These are phyloP conservation scores for Brassica juncea DNA, from an alignment of 345 rosid species.

Conservation along the genomic window DNA sequence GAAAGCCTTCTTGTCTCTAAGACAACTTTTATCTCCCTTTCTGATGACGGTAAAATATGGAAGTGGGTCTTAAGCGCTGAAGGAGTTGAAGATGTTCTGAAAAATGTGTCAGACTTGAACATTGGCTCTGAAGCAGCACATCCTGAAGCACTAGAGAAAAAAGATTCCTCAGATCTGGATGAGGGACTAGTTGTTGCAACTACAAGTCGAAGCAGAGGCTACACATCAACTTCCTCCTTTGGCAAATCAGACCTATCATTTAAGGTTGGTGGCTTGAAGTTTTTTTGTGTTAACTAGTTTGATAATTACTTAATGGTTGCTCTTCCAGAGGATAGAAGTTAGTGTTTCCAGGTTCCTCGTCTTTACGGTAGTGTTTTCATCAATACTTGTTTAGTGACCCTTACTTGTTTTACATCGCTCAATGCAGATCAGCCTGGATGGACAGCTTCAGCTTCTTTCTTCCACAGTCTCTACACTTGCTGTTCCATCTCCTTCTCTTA, in stretches of 20 bases:
- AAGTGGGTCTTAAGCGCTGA: conserved; percentile 87
- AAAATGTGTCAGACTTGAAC: conserved; percentile 40
- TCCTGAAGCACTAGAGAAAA: conserved; percentile 32
- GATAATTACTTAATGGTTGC: conserved; percentile 19
- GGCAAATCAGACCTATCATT: conserved; percentile 49
- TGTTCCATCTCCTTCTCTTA: conserved; percentile 91
- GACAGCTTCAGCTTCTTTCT: conserved; percentile 96
- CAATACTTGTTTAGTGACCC: conserved; percentile 11
- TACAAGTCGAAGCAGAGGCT: conserved; percentile 47
- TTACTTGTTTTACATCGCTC: conserved; percentile 34
- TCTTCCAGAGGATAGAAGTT: conserved; percentile 23
- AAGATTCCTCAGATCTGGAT: conserved; percentile 38
- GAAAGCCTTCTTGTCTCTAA: conserved; percentile 69
- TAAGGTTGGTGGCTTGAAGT: conserved; percentile 58
- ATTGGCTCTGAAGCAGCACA: conserved; percentile 33
- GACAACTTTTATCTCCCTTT: conserved; percentile 74
- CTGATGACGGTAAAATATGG: conserved; percentile 97
- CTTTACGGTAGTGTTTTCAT: conserved; percentile 25
- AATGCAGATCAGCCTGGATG: conserved; percentile 74
- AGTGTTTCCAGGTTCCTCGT: conserved; percentile 19
- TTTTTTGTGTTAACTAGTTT: conserved; percentile 20
- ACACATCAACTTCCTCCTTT: conserved; percentile 38
- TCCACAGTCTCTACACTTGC: conserved; percentile 90
- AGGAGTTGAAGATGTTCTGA: conserved; percentile 59
- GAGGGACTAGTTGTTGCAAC: conserved; percentile 39